phyloP scores from a whole-genome alignment of 2,329 filamentous ascomycete genomes.

The Verruconis gallopava region DNA sequence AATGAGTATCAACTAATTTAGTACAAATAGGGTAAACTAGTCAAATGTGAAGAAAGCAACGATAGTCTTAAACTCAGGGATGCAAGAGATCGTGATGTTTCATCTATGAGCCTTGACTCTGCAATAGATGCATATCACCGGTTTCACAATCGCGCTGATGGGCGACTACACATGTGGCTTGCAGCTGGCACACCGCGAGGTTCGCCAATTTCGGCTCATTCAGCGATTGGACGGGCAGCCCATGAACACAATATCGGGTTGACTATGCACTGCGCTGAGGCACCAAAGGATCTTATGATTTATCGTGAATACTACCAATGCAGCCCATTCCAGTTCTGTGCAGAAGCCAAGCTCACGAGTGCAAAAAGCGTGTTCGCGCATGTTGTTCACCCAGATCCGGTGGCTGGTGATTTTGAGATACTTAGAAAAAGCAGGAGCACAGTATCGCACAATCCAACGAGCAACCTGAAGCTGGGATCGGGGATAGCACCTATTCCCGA shows the following conservation, averaged over 20 bases:
- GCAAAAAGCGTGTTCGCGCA: slow-evolving; percentile 36
- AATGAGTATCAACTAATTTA: background rate
- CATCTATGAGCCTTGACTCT: slow-evolving; percentile 17
- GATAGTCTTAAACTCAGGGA: background rate
- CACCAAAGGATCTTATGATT: slow-evolving; percentile 21
- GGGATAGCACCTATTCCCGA: slow-evolving; percentile 36
- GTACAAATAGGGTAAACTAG: background rate
- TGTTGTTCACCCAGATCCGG: slow-evolving; percentile 36
- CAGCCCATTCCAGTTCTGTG: slow-evolving; percentile 33
- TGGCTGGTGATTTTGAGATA: slow-evolving; percentile 3
- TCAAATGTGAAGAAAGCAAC: slow-evolving; percentile 8
- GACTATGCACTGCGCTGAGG: slow-evolving; percentile 29
- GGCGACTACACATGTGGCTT: slow-evolving; percentile 26
- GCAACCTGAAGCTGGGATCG: slow-evolving; percentile 40
- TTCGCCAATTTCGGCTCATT: slow-evolving; percentile 23
- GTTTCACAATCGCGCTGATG: slow-evolving; percentile 23
- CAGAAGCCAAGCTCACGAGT: slow-evolving; percentile 26
- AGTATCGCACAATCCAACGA: slow-evolving; percentile 39
- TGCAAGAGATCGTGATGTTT: slow-evolving; percentile 4
- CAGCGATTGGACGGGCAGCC: slow-evolving; percentile 22
- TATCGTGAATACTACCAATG: slow-evolving; percentile 15
- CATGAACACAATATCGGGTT: slow-evolving; percentile 21
- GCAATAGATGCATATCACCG: slow-evolving; percentile 23
- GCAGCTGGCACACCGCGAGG: slow-evolving; percentile 26
- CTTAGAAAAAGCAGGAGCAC: slow-evolving; percentile 25